Conservation (phyloP, 257 asterid species). For the Solanum sejunctum region DNA sequence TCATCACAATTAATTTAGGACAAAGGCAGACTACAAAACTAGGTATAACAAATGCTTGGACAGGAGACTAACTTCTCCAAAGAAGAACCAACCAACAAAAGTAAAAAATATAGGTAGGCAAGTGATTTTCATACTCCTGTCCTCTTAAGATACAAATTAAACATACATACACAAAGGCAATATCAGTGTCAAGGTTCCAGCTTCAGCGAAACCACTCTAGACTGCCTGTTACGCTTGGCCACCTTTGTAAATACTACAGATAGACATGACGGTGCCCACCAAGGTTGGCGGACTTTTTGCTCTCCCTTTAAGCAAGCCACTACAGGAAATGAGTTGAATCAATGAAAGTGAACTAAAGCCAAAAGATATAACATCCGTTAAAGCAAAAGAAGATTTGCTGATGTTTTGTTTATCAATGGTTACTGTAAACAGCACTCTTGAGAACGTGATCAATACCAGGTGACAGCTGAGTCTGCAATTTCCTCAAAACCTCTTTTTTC, state of each 20-base stretch:
- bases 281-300: constrained; percentile 79
- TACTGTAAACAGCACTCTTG: background rate
- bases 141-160: background rate
- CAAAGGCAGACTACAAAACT: background rate
- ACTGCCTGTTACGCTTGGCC: constrained; percentile 81
- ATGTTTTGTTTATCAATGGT: background rate
- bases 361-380: background rate
- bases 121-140: constrained; percentile 6
- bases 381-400: background rate
- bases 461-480: background rate
- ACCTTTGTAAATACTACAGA: constrained; percentile 50
- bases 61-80: constrained; percentile 23
- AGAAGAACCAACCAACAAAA: constrained; percentile 17
- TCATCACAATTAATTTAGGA: background rate
- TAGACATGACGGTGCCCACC: constrained; percentile 97
- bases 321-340: constrained; percentile 3
- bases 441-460: background rate
- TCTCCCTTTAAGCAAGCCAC: constrained; percentile 99
- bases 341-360: background rate
- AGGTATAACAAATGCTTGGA: constrained; percentile 12
- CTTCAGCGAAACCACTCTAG: constrained; percentile 91
- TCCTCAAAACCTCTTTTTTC: background rate
- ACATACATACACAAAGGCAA: constrained; percentile 3
- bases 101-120: background rate
- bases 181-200: constrained; percentile 72